Base-by-base conservation (phyloP, 306 rosid species). In the Cicer chorassanicum region DNA sequence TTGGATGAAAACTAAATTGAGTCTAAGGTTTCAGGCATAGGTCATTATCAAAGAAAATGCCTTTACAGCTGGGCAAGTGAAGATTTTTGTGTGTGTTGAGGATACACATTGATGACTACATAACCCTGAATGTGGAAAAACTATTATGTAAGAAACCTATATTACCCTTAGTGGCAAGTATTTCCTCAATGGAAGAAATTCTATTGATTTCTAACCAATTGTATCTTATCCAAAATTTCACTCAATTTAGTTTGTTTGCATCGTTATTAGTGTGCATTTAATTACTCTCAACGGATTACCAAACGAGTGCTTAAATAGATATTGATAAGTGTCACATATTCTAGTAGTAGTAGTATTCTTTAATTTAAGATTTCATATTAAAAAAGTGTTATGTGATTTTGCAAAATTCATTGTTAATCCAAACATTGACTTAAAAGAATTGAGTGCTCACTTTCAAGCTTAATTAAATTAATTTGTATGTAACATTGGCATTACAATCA, bases 1-100 rank as follows among this genome's bases (percentile, higher is more conserved):
- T 76, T 68, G 74, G 73, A 36, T 48, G 77, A 68, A 68, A 68
- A 39, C 80, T 49, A 39, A 50, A 78, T 78, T 63, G 70, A 78
- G 74, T 50, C 72, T 50, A 79, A 70, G 67, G 75, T 74, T 79
- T 74, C 81, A 74, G 77, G 59, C 77, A 68, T 39, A 21, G 14
- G 78, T 79, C 86, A 70, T 83, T 82, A 78, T 82, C 83, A 54
- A 53, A 44, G 67, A 78, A 78, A 62, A 45, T 6, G 15, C 16
- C 80, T 79, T 79, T 83, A 83, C 81, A 83, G 86, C 81, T 79
- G 72, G 81, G 55, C 65, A 68, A 45, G 16, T 69, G 40, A 55
- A 64, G 53, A 75, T 45, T 74, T 40, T 68, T 61, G 5, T 40
- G 36, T 56, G 73, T 42, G 21, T 50, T 54, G 68, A 41, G 72